These are phyloP conservation scores for Debaryomycetaceae sp. DNA, from an alignment of 1,139 yeast species.

Conservation along the genomic window DNA sequence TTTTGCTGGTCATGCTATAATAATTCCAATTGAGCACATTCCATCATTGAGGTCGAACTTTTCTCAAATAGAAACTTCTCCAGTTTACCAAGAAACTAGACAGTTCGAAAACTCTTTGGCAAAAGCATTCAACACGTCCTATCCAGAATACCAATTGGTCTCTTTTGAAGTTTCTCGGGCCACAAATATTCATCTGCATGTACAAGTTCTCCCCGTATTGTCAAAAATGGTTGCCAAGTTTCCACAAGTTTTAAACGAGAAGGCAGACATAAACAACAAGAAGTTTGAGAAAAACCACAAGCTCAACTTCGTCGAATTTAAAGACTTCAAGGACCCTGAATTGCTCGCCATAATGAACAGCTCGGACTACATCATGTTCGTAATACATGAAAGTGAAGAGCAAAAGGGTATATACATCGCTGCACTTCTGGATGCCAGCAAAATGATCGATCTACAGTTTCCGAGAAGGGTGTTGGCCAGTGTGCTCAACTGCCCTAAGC, in stretches of 20 bases:
- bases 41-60: slow-evolving; percentile 36
- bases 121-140: slow-evolving; percentile 36
- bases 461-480: slow-evolving; percentile 74
- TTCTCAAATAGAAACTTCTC: slow-evolving; percentile 15
- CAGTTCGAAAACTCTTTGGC: slow-evolving; percentile 45
- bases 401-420: slow-evolving; percentile 19
- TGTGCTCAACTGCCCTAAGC: slow-evolving; percentile 53
- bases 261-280: slow-evolving; percentile 47
- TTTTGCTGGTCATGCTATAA: slow-evolving; percentile 79
- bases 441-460: slow-evolving; percentile 63
- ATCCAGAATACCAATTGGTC: slow-evolving; percentile 42
- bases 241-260: slow-evolving; percentile 33
- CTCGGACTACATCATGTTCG: slow-evolving; percentile 40
- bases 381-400: slow-evolving; percentile 18
- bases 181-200: slow-evolving; percentile 61
- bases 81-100: slow-evolving; percentile 24
- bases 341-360: slow-evolving; percentile 26
- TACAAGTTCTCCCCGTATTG: slow-evolving; percentile 62
- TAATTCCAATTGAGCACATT: slow-evolving; percentile 78
- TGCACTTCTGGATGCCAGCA: slow-evolving; percentile 20
- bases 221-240: slow-evolving; percentile 35
- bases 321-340: slow-evolving; percentile 19
- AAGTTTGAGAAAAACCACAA: slow-evolving; percentile 41
- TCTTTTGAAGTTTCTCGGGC: slow-evolving; percentile 60
- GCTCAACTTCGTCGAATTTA: slow-evolving; percentile 36